Base-by-base conservation (phyloP, 1,284 basidiomycete genomes). In the Athelia psychrophila region DNA sequence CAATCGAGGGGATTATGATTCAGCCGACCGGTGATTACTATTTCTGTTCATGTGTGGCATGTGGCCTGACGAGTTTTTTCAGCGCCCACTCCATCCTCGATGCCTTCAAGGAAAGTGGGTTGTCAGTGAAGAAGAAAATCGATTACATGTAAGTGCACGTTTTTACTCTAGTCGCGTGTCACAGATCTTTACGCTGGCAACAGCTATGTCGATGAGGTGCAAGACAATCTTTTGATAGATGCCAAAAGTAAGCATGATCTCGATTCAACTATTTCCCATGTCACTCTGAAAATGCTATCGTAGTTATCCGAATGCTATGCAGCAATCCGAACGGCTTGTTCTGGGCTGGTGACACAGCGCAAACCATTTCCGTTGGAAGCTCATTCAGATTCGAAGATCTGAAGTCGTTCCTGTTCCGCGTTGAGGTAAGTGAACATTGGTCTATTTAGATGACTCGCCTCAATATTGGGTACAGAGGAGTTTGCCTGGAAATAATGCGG, bases 291-390 rank as follows among this genome's bases (percentile, higher is more conserved):
- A 36, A 13, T 30, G 27, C 15, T 20, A 35, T 19, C 40, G 16
- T 51, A 88, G 87, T 91, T 1, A 62, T 91, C 40, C 71, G 85
- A 12, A 69, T 66, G 0, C 60, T 89, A 2, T 88, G 85, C 58
- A 66, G 65, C 12, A 88, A 90, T 58, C 76, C 80, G 0, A 69
- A 84, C 48, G 88, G 88, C 0, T 65, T 87, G 20, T 88, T 89
- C 60, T 91, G 84, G 84, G 88, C 88, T 0, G 88, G 88, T 0
- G 88, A 91, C 59, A 91, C 88, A 0, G 87, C 88, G 0, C 88
- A 91, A 58, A 86, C 87, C 0, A 90, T 91, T 18, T 82, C 83
- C 0, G 75, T 79, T 1, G 88, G 87, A 0, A 87, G 84, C 51
- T 80, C 84, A 0, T 90, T 91, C 58, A 68, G 83, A 15, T 91